Base-by-base conservation (phyloP, 1,139 yeast species). In the Zygosaccharomyces sapae region DNA sequence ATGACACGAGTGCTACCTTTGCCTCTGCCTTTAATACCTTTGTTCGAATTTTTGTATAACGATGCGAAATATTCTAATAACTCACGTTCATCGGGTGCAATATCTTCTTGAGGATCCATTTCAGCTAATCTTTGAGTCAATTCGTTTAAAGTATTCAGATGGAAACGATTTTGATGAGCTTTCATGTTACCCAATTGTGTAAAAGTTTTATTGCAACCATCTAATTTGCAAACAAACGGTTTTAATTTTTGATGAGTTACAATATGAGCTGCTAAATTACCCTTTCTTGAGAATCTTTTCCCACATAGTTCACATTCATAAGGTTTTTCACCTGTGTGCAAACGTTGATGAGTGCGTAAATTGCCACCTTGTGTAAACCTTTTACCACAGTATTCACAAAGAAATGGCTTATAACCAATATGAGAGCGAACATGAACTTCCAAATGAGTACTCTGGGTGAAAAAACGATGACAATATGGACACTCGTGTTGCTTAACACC, bases 301-400 rank as follows among this genome's bases (percentile, higher is more conserved):
- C 77, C 77, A 66, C 96, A 88, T 10, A 76, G 69, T 27, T 81
- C 83, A 68, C 96, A 88, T 38, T 77, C 73, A 58, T 84, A 87
- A 5, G 96, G 96, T 63, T 85, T 85, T 58, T 87, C 96, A 27
- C 97, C 97, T 1, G 96, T 89, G 62, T 90, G 97, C 22, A 89
- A 73, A 52, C 97, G 73, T 56, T 83, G 72, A 70, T 90, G 97
- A 1, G 96, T 88, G 53, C 95, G 76, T 60, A 90, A 71, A 66
- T 90, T 92, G 12, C 97, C 96, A 54, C 95, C 95, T 65, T 90
- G 97, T 0, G 95, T 86, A 60, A 90, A 90, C 49, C 84, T 71
- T 67, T 88, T 88, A 48, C 80, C 84, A 67, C 94, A 90, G 61
- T 73, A 86, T 5, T 74, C 72, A 65, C 97, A 89, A 62, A 79